Percentiles rank a stretch among this genome's conserved stretches.
Evolutionary conservation across 306 rosid species (phyloP).

Genomic region (Pterocarpus macrocarpus): DNA sequence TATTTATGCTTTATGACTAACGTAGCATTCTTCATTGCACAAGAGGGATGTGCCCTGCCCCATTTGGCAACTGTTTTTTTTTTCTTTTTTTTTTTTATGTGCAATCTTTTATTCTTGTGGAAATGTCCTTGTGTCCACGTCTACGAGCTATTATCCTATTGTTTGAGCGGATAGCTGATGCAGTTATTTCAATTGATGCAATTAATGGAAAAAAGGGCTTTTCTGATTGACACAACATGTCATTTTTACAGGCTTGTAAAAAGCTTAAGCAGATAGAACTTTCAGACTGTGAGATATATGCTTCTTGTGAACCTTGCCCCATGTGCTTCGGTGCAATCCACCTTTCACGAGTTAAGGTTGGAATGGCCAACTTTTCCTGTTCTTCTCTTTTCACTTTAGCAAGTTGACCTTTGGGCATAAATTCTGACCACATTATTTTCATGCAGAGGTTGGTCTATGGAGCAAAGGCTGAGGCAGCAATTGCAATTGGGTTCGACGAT

Average conservation of each 20-base stretch:
- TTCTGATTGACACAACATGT: not conserved
- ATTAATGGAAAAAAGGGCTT: not conserved
- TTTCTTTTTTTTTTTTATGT: not conserved
- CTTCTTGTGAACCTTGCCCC: conserved; percentile 99
- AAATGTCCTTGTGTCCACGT: not conserved
- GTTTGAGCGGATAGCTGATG: not conserved
- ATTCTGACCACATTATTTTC: not conserved
- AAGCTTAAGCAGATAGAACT: conserved; percentile 88
- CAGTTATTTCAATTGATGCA: not conserved
- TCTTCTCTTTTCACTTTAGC: too few species aligned
- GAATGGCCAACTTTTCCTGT: not conserved
- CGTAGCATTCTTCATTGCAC: not conserved
- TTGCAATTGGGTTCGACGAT: conserved; percentile 95
- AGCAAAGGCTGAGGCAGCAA: conserved; percentile 98
- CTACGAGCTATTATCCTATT: not conserved
- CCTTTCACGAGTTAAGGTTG: conserved; percentile 92
- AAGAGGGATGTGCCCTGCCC: conserved; percentile 17
- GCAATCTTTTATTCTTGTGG: conserved; percentile 15
- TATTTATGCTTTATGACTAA: not conserved
- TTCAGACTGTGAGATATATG: conserved; percentile 87
- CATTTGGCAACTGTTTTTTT: not conserved
- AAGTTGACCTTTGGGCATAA: too few species aligned
- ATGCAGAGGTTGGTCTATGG: conserved; percentile 94
- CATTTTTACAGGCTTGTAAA: conserved; percentile 76
- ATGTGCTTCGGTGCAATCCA: conserved; percentile 99